Percentiles rank a stretch among this genome's conserved stretches.
These are phyloP conservation scores for Suhomyces panamericanus DNA, from an alignment of 1,139 yeast genomes.

Conservation along the genomic window DNA sequence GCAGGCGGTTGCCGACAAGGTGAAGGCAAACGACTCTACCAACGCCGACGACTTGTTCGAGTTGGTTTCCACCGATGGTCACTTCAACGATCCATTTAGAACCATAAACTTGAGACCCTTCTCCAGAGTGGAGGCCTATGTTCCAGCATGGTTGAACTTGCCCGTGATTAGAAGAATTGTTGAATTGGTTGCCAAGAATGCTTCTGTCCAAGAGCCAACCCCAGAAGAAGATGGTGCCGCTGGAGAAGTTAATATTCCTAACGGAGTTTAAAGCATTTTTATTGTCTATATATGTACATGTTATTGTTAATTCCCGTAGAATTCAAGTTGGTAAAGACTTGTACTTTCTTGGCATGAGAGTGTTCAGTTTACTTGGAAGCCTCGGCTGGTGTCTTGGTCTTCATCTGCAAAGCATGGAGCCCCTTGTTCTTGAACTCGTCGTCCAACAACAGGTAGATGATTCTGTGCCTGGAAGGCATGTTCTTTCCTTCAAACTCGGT, in stretches of 20 bases:
- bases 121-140: conserved; percentile 90
- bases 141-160: conserved; percentile 91
- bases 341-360: neutral
- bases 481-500: conserved; percentile 64
- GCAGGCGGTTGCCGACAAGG: conserved; percentile 81
- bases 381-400: conserved; percentile 76
- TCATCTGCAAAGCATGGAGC: conserved; percentile 86
- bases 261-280: conserved; percentile 11
- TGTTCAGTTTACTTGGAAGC: conserved; percentile 28
- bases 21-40: conserved; percentile 59
- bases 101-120: conserved; percentile 81
- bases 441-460: conserved; percentile 65
- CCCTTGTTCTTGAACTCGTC: conserved; percentile 73
- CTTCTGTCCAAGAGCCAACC: conserved; percentile 46
- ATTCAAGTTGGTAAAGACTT: neutral
- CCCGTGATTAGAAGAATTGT: conserved; percentile 88
- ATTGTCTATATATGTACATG: conserved; percentile 12
- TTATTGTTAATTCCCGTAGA: conserved; percentile 4
- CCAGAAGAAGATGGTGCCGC: conserved; percentile 7
- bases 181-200: conserved; percentile 85
- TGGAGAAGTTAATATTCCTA: conserved; percentile 9
- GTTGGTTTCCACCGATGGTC: conserved; percentile 73
- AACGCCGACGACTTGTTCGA: conserved; percentile 69
- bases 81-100: conserved; percentile 86
- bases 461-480: conserved; percentile 77